A percentile compares a stretch with the other conserved stretches of the same genome.
These are phyloP conservation scores for Carnegiea gigantea DNA, from an alignment of 179 eudicot genomes.

Conservation along the genomic window DNA sequence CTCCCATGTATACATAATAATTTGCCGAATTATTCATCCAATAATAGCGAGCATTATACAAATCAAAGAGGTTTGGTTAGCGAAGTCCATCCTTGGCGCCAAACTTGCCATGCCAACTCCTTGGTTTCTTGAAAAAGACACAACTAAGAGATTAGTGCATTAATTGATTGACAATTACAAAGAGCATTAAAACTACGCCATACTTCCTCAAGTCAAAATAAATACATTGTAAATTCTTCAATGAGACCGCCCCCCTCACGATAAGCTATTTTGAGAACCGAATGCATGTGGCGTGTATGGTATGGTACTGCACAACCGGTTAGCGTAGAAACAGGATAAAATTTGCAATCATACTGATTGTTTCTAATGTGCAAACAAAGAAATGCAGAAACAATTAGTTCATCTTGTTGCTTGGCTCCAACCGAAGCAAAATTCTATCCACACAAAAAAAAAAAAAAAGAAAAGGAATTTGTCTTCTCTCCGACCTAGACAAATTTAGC, in stretches of 20 bases:
- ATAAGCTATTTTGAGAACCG: too few species aligned
- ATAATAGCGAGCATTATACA: background rate
- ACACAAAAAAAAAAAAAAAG: background rate
- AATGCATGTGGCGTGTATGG: too few species aligned
- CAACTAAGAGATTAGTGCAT: background rate
- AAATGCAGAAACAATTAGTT: conserved; percentile 1
- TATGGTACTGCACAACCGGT: too few species aligned
- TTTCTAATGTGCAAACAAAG: background rate
- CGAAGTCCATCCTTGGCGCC: background rate
- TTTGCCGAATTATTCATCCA: background rate
- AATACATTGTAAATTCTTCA: too few species aligned
- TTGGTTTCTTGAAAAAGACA: background rate
- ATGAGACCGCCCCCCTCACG: too few species aligned
- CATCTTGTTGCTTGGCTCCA: conserved; percentile 11
- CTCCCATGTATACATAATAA: too few species aligned
- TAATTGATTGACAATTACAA: background rate
- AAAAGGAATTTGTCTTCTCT: background rate
- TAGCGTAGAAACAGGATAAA: background rate
- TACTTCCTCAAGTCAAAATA: too few species aligned
- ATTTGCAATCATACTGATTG: background rate
- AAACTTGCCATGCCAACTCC: background rate
- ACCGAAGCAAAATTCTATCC: background rate
- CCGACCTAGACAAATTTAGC: background rate
- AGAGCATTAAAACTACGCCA: too few species aligned
- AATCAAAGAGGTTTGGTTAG: background rate